Evolutionary conservation across 306 rosid species (phyloP).

Genomic region (Prosopis cineraria): DNA sequence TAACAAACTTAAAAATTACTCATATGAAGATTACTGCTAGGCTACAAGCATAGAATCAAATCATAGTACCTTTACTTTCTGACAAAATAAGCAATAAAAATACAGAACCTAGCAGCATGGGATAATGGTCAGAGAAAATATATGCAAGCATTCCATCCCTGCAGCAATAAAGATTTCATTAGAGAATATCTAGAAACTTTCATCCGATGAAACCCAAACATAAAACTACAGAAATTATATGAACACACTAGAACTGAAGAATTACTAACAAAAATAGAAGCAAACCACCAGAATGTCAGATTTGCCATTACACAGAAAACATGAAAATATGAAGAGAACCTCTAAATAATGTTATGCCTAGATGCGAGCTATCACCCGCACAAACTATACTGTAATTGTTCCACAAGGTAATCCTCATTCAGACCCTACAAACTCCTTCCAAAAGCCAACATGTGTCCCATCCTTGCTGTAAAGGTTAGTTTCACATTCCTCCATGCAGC

Average conservation of each 20-base stretch:
- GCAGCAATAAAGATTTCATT: conserved; percentile 36
- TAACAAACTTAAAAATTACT: conserved; percentile 15
- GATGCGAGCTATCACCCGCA: not conserved
- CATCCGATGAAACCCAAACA: not conserved
- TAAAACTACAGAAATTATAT: not conserved
- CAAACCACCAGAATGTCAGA: not conserved
- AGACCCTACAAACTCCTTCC: not conserved
- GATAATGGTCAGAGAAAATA: conserved; percentile 56
- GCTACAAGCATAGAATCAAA: conserved; percentile 23
- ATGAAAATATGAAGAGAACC: not conserved
- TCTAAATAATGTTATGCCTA: not conserved
- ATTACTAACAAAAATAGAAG: not conserved
- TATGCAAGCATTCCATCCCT: conserved; percentile 66
- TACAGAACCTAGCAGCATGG: conserved; percentile 54
- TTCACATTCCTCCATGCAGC: not conserved
- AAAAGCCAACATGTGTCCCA: not conserved
- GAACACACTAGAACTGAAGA: not conserved
- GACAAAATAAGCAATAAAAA: conserved; percentile 61
- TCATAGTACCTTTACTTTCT: conserved; percentile 64
- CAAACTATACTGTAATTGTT: not conserved
- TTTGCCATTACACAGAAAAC: not conserved
- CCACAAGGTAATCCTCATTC: not conserved
- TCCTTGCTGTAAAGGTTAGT: not conserved
- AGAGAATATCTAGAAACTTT: conserved; percentile 4
- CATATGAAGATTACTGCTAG: conserved; percentile 15